Base-by-base conservation (phyloP, 108 stramenopile genomes). In the Skeletonema costatum region DNA sequence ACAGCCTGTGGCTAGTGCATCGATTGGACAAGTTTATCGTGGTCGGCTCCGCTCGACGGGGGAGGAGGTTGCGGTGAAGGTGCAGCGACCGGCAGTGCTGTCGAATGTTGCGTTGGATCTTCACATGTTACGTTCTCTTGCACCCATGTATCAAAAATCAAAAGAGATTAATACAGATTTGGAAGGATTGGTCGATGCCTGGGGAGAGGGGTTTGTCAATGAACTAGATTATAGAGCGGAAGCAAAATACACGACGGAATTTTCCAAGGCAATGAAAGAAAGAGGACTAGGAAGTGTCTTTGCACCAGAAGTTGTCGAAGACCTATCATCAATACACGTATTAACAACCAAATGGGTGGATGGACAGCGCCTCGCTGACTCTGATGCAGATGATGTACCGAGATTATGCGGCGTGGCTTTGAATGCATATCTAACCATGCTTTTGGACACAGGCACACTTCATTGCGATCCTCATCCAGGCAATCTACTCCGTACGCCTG, bases 21-120 rank as follows among this genome's bases (percentile, higher is more conserved):
- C 91, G 13, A 92, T 97, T 44, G 97, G 97, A 14, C 95, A 96
- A 78, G 97, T 96, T 7, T 95, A 95, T 84, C 85, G 85, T 74
- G 93, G 87, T 17, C 79, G 78, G 63, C 78, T 95, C 5, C 68
- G 79, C 10, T 10, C 14, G 0, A 64, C 69, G 8, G 71, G 75
- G 36, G 67, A 44, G 0, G 68, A 80, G 29, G 93, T 95, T 16
- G 96, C 96, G 21, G 89, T 97, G 59, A 97, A 97, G 70, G 90
- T 95, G 16, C 96, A 97, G 87, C 81, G 96, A 51, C 94, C 96
- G 12, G 78, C 84, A 48, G 86, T 90, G n/a, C 77, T 93, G 53
- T 63, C 82, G 48, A 85, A 85, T 41, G 88, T 93, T 60, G 89
- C 91, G 10, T 75, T 91, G 41, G 94, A 95, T 81, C 83, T 95